A percentile compares a stretch with the other conserved stretches of the same genome.
phyloP scores from a whole-genome alignment of 257 asterid genomes.

The Echites panduratus region DNA sequence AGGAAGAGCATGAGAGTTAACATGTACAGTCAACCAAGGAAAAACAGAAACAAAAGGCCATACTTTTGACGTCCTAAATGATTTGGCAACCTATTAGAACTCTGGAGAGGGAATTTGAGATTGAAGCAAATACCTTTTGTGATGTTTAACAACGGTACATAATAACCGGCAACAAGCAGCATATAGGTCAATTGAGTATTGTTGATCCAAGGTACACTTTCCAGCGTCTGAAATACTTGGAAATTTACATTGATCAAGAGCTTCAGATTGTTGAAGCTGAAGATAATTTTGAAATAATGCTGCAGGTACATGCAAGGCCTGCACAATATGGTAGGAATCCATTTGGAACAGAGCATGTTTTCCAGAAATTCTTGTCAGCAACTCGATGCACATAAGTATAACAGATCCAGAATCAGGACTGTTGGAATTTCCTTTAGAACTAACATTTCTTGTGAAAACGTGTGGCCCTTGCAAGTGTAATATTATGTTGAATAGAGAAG shows the following conservation, averaged over 20 bases:
- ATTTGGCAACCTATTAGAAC: background rate
- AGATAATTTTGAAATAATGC: conserved; percentile 62
- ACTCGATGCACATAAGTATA: conserved; percentile 62
- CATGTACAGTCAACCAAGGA: background rate
- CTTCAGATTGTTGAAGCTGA: conserved; percentile 39
- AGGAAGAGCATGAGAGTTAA: background rate
- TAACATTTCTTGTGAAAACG: conserved; percentile 36
- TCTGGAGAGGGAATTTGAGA: conserved; percentile 5
- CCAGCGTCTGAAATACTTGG: conserved; percentile 6
- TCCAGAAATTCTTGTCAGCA: conserved; percentile 59
- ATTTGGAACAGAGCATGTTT: conserved; percentile 51
- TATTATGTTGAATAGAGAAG: conserved; percentile 68
- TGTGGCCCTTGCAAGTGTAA: conserved; percentile 72
- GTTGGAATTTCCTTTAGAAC: conserved; percentile 26
- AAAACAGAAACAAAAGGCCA: conserved; percentile 3
- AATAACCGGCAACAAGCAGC: conserved; percentile 74
- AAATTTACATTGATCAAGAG: conserved; percentile 16
- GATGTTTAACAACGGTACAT: conserved; percentile 72
- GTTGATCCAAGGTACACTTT: conserved; percentile 33
- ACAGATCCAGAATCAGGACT: conserved; percentile 79
- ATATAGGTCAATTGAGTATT: conserved; percentile 55
- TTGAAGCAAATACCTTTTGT: conserved; percentile 42
- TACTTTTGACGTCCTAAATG: background rate
- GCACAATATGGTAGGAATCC: conserved; percentile 55
- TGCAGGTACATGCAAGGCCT: conserved; percentile 69